Base-by-base conservation (phyloP, 2,329 filamentous ascomycete species). In the Colletotrichum chrysophilum region DNA sequence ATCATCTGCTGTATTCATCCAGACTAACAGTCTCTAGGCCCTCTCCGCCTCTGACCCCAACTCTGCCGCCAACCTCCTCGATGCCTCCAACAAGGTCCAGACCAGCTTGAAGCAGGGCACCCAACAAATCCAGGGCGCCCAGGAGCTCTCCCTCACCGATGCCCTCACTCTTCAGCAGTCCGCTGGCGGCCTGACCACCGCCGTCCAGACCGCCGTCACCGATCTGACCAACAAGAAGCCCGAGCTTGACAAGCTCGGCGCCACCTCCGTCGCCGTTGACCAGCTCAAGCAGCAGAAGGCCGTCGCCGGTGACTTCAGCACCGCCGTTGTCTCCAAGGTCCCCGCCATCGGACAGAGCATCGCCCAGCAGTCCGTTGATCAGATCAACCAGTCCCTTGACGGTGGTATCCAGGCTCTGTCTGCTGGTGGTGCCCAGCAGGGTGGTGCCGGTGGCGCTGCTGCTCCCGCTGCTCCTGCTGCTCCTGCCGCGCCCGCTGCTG, bases 31-130 rank as follows among this genome's bases (percentile, higher is more conserved):
- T 9, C 2, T 10, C 5, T 16, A 78, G 75, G 75, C 74, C 8
- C 75, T 78, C 16, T 87, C 85, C 77, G 90, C 87, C 62, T 82
- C 79, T 4, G 90, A 92, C 82, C 92, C 91, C 85, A 82, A 84
- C 64, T 82, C 83, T 4, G 83, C 90, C 66, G 77, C 82, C 60
- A 80, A 86, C 58, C 78, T 79, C 21, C 76, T 79, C 16, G 70
- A 72, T 26, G 70, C 82, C 13, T 84, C 83, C 58, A 71, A 74
- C 48, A 77, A 77, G 66, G 76, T 77, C 30, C 69, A 77, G 66
- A 74, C 65, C 69, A 65, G 73, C 43, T 69, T 79, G 62, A 76
- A 79, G 67, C 66, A 76, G 30, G 76, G 80, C 14, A 79, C 80
- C 7, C 71, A 67, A 5, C 80, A 83, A 61, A 82, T 84, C 52